Evolutionary conservation across 1,284 basidiomycete genomes (phyloP), one percentile per base, ranked within the genome.

Genomic region (Leccinum fallax): DNA sequence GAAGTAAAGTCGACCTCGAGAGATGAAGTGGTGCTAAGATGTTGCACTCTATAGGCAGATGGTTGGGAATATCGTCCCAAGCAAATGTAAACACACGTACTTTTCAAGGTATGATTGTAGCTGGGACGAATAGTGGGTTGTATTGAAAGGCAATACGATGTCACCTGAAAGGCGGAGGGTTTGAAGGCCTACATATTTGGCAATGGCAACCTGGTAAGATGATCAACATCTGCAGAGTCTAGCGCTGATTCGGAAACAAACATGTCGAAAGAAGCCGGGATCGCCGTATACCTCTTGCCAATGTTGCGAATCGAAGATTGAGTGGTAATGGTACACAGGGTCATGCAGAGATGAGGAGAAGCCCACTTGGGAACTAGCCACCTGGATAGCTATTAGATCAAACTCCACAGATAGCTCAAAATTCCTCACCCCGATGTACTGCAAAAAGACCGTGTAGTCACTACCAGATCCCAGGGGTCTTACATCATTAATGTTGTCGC

Each of bases 201-300:
- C 84, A 36, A 89, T 79, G 21, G 89, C 89, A 55, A 86, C 80
- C 81, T 89, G 64, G 5, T 28, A 61, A 57, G 28, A 46, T 43
- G 28, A 36, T 63, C 43, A 65, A 49, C 26, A 26, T 49, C 6
- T 34, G 36, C 7, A 4, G 24, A 54, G n/a, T 48, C 36, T 55
- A 24, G 32, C 4, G 28, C 10, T n/a, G 40, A 58, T 40, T 46
- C 2, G 6, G 21, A 24, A 19, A 75, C 79, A 55, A 64, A 86
- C 85, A 73, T 93, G 90, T 43, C 85, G 82, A 64, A 83, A 75
- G 77, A 92, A 94, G 4, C 82, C 83, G 2, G 89, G 87, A 71
- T 94, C 93, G 55, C 85, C 89, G 65, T 86, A 94, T 46, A 81
- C 69, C 64, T 89, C 84, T 75, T 89, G 85, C 89, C 89, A 94